Conservation (phyloP, 176 grass and related monocot species). For the Tillandsia fasciculata region DNA sequence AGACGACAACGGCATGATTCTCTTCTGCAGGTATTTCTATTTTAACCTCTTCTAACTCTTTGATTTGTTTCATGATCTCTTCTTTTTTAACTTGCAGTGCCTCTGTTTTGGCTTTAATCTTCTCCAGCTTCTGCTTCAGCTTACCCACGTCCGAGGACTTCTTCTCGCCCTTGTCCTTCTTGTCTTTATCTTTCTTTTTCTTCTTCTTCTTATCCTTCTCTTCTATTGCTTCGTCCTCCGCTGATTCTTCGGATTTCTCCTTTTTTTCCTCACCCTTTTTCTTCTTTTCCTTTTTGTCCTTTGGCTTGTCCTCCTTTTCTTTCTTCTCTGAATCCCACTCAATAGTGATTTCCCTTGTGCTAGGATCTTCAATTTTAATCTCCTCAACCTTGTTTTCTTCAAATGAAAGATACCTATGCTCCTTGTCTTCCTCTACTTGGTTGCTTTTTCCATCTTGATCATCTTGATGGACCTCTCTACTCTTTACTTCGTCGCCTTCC, state of each 20-base stretch:
- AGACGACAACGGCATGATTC: neutral
- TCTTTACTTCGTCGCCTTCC: neutral
- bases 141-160: conserved; percentile 20
- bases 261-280: conserved; percentile 13
- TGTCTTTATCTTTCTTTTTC: conserved; percentile 10
- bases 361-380: neutral
- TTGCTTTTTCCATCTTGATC: neutral
- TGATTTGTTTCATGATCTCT: conserved; percentile 47
- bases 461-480: conserved; percentile 8
- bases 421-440: neutral
- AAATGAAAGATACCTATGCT: too few species aligned
- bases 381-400: too few species aligned
- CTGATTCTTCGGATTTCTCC: neutral
- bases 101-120: conserved; percentile 40
- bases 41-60: conserved; percentile 29
- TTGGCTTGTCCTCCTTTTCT: neutral
- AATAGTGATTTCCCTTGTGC: neutral
- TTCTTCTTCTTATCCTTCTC: conserved; percentile 17
- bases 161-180: conserved; percentile 32
- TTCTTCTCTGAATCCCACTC: conserved; percentile 16
- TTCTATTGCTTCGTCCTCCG: neutral
- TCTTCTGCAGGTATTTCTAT: conserved; percentile 11
- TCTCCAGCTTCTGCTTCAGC: conserved; percentile 45
- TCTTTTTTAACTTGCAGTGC: conserved; percentile 48
- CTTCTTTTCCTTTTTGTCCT: conserved; percentile 11